Evolutionary conservation across 1,284 basidiomycete species (phyloP), one percentile per base, ranked within the genome.

Genomic region (Tilletia walkeri): DNA sequence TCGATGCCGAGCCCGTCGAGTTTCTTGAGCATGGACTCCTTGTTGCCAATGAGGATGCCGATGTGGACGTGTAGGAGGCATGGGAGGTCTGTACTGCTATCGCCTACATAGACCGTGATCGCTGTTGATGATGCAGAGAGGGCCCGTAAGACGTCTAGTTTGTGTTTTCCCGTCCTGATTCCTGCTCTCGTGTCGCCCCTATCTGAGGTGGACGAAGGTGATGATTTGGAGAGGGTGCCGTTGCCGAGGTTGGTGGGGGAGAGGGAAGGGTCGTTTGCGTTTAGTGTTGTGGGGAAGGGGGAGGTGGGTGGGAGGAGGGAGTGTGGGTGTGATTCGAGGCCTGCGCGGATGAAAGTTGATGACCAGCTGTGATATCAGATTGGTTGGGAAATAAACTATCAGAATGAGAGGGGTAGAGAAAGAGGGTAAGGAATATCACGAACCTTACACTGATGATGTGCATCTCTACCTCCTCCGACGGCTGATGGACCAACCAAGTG

Each of bases 61-160:
- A 75, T 71, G 10, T 75, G n/a, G 10, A 78, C 80, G 24, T 71
- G 69, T 14, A 82, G 34, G 14, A 83, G 66, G 49, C 77, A 76
- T 0, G 75, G 75, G 3, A 81, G 73, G 65, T 83, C 82, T 4
- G 81, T 82, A 24, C 70, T 69, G 34, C 77, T 77, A 63, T 83
- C 82, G 18, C 82, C 82, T 0, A 81, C 70, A 65, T 80, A 83
- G 18, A 83, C 69, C 12, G 47, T 75, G 1, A 72, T 48, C 49
- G 59, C 12, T 18, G 18, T 47, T 53, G 24, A 20, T 24, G 1
- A 6, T 30, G 66, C 3, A 18, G 12, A n/a, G 20, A 76, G 41
- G 4, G 50, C 4, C 4, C 72, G 30, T 63, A 77, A 66, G 14
- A 75, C 63, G 2, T 69, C 20, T 2, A 75, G 61, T 61, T 83